These are phyloP conservation scores for Magnolia kwangsiensis DNA, from an alignment of 164 flowering plant genomes.

Conservation along the genomic window DNA sequence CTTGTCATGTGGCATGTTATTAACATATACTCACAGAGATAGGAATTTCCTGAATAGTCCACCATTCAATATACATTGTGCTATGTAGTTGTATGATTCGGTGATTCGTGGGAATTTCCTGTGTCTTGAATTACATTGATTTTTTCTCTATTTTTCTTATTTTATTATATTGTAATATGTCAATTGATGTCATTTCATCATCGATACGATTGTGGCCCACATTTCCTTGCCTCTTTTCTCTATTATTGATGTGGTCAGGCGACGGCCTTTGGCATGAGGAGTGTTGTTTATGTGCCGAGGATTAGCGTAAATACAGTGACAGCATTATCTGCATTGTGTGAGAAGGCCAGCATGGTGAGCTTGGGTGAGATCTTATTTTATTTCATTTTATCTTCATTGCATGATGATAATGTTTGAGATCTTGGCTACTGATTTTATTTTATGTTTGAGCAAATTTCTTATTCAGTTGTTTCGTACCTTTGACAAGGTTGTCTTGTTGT, in stretches of 20 bases:
- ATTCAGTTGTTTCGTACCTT: neutral
- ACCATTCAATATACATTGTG: neutral
- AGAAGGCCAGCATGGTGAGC: conserved; percentile 99
- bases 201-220: neutral
- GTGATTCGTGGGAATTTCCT: too few species aligned
- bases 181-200: too few species aligned
- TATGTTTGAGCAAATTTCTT: neutral
- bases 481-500: conserved; percentile 77
- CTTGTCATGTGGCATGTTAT: neutral
- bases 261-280: conserved; percentile 86
- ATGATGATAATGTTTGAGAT: neutral
- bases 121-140: too few species aligned
- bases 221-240: neutral
- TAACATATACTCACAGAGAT: neutral
- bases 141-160: too few species aligned
- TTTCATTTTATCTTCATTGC: neutral
- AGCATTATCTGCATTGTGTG: conserved; percentile 79
- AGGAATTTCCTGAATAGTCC: neutral
- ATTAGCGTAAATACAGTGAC: conserved; percentile 59
- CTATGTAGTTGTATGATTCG: too few species aligned
- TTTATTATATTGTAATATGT: too few species aligned
- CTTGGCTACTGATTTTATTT: neutral
- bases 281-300: conserved; percentile 82
- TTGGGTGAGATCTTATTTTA: conserved; percentile 51
- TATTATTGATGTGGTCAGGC: conserved; percentile 38